A percentile compares a stretch with the other conserved stretches of the same genome.
phyloP scores from a whole-genome alignment of 805 yeast species.

The Candida saitoana region DNA sequence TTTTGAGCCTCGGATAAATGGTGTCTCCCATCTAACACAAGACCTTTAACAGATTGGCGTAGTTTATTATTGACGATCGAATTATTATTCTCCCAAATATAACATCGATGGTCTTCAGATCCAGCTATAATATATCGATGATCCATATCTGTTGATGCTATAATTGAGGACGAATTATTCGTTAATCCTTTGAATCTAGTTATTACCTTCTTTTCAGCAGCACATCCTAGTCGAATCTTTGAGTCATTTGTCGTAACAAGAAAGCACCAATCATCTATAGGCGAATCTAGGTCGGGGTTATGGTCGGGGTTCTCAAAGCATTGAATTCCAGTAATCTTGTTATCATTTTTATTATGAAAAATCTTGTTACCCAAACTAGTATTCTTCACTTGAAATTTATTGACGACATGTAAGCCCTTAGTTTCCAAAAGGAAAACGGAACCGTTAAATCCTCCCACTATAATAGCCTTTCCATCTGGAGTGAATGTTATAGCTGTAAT shows the following conservation, averaged over 20 bases:
- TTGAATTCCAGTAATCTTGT: constrained; percentile 73
- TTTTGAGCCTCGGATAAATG: constrained; percentile 31
- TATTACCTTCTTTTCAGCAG: constrained; percentile 50
- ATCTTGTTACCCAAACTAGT: constrained; percentile 21
- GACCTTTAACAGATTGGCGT: constrained; percentile 30
- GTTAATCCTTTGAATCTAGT: constrained; percentile 70
- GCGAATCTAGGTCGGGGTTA: constrained; percentile 6
- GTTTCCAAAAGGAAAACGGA: constrained; percentile 58
- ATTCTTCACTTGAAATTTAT: constrained; percentile 29
- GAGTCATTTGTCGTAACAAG: constrained; percentile 82
- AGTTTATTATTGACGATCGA: constrained; percentile 38
- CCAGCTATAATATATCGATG: constrained; percentile 62
- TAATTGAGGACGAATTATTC: constrained; percentile 67
- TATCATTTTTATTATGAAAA: constrained; percentile 21
- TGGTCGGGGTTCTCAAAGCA: constrained; percentile 32
- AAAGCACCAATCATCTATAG: constrained; percentile 24
- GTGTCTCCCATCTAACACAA: constrained; percentile 30
- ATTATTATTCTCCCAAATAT: constrained; percentile 64
- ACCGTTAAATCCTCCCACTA: constrained; percentile 81
- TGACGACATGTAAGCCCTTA: constrained; percentile 48
- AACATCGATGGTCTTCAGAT: constrained; percentile 84
- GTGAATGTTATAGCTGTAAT: constrained; percentile 75
- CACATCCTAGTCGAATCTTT: constrained; percentile 61
- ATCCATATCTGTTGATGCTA: constrained; percentile 61
- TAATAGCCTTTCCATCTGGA: constrained; percentile 55